A percentile compares a stretch with the other conserved stretches of the same genome.
Evolutionary conservation across 345 rosid genomes (phyloP).

Genomic region (Eucalyptus marginata): DNA sequence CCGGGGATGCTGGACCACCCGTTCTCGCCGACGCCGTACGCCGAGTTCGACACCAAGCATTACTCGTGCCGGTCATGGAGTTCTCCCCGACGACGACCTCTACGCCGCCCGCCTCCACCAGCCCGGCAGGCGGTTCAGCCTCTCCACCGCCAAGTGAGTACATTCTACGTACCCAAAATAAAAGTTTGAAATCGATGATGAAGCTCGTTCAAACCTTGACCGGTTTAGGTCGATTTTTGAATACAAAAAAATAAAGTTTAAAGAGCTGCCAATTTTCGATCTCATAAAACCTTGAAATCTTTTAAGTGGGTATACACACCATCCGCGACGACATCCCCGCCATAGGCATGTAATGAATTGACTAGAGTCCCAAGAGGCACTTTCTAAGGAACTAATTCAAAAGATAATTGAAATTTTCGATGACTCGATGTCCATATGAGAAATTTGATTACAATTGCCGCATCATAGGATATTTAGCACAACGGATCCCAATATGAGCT

Average conservation of each 20-base stretch:
- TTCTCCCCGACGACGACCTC: conserved; percentile 80
- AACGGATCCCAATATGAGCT: not conserved
- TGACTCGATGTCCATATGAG: not conserved
- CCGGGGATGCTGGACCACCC: conserved; percentile 85
- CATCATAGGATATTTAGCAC: not conserved
- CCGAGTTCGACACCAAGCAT: conserved; percentile 85
- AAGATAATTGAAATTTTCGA: no score
- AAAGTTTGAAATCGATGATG: not conserved
- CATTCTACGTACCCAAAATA: not conserved
- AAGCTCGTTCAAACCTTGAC: not conserved
- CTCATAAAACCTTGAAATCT: no score
- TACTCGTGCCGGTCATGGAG: conserved; percentile 92
- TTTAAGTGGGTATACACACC: no score
- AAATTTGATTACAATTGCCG: not conserved
- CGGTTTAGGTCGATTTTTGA: not conserved
- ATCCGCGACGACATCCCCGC: no score
- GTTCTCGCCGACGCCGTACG: conserved; percentile 77
- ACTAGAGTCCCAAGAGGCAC: no score
- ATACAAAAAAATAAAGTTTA: not conserved
- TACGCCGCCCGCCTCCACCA: conserved; percentile 73
- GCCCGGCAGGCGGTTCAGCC: conserved; percentile 46
- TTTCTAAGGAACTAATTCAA: no score
- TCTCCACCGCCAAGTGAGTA: conserved; percentile 70
- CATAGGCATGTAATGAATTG: no score
- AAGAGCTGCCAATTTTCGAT: not conserved